phyloP scores from a whole-genome alignment of 1,284 basidiomycete genomes.

The Ustilago hordei region DNA sequence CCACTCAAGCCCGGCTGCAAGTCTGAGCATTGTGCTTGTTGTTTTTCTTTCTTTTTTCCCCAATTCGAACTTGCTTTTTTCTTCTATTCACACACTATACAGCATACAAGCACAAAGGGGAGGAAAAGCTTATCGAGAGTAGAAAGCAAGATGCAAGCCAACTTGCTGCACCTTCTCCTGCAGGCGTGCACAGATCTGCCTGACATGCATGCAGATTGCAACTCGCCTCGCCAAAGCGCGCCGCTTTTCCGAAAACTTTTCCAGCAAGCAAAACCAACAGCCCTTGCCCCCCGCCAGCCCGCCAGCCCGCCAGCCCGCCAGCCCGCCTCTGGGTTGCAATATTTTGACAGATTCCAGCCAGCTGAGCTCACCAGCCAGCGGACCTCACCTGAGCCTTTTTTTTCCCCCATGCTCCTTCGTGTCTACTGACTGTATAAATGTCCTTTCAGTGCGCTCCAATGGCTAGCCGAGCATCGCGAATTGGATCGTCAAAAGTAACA shows the following conservation, averaged over 20 bases:
- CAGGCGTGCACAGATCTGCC: constrained; percentile 50
- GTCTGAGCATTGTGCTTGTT: not conserved
- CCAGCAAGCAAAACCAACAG: not conserved
- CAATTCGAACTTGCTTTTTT: not conserved
- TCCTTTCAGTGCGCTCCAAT: constrained; percentile 12
- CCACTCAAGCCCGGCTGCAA: not conserved
- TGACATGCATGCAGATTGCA: constrained; percentile 23
- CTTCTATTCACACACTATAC: not conserved
- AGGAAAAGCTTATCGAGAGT: constrained; percentile 1
- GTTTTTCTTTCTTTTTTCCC: too few species aligned
- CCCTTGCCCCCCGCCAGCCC: too few species aligned
- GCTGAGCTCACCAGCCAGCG: too few species aligned
- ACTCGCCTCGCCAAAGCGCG: constrained; percentile 6
- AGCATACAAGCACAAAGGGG: constrained; percentile 3
- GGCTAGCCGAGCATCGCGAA: constrained; percentile 13
- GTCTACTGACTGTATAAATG: not conserved
- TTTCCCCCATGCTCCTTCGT: not conserved
- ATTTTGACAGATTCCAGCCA: too few species aligned
- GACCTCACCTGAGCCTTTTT: too few species aligned
- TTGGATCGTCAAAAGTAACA: constrained; percentile 13
- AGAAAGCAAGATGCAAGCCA: constrained; percentile 3
- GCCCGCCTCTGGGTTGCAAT: not conserved
- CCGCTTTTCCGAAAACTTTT: not conserved
- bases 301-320: too few species aligned
- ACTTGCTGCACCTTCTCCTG: constrained; percentile 20